Base-by-base conservation (phyloP, 2,329 filamentous ascomycete genomes). In the Spiromastix sp. region DNA sequence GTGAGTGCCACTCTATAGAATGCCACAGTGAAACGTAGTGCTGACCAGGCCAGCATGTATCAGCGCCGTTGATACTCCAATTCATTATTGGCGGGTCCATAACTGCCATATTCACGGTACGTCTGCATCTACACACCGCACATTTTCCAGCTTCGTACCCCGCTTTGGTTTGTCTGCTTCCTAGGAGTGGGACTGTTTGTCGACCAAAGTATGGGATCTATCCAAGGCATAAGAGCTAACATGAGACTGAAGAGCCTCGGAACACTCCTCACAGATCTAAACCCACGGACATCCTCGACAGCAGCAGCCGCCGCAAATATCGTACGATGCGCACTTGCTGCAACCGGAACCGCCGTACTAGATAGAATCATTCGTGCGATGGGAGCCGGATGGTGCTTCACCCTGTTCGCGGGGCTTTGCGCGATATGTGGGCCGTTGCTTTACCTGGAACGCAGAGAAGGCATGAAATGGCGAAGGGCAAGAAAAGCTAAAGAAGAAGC, bases 51-150 rank as follows among this genome's bases (percentile, higher is more conserved):
- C 9, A 32, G 30, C 30, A 32, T 19, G 20, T 32, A n/a, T 13
- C 18, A 16, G 30, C 20, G 7, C 30, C 30, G 17, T 18, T 32
- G 1, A 16, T 32, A 9, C 16, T 32, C 7, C 30, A 32, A 19
- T 32, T 32, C 16, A 18, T 32, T 13, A 32, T 32, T 18, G 30
- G 30, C 7, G 17, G 17, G 17, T 18, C 30, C n/a, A 32, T 18
- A 18, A 13, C 17, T 9, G 30, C 20, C 10, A 32, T 18, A 13
- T 32, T 32, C 16, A 32, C 30, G 7, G 30, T 32, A 32, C 10
- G 30, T 32, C 12, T 32, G 9, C 30, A 17, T 6, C n/a, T 15
- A 9, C 15, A 19, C 30, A 11, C n/a, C n/a, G n/a, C n/a, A n/a
- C n/a, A n/a, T n/a, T n/a, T n/a, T n/a, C n/a, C n/a, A n/a, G n/a